Conservation (phyloP, 1,139 yeast genomes). For the Waltiozyma sp. region DNA sequence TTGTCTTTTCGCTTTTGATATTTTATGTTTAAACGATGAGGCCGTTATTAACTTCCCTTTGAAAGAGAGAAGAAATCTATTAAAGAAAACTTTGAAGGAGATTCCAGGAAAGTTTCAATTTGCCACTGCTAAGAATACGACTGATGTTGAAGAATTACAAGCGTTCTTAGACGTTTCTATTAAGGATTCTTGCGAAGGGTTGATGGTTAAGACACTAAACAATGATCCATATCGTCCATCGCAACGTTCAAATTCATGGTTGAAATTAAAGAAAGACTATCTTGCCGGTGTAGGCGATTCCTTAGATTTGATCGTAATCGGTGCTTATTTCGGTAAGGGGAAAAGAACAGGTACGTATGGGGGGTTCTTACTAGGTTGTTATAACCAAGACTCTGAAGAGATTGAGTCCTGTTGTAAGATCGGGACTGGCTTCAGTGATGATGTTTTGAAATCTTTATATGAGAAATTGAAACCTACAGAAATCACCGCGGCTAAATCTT, state of each 20-base stretch:
- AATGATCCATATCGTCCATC: constrained; percentile 91
- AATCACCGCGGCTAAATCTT: constrained; percentile 54
- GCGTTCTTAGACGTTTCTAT: constrained; percentile 82
- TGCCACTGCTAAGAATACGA: constrained; percentile 67
- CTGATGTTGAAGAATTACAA: constrained; percentile 72
- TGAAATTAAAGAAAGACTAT: constrained; percentile 88
- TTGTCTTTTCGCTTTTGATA: constrained; percentile 86
- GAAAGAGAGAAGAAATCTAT: constrained; percentile 52
- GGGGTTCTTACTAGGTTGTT: constrained; percentile 83
- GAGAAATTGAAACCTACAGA: constrained; percentile 60
- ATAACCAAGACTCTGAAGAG: constrained; percentile 83
- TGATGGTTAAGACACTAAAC: constrained; percentile 85
- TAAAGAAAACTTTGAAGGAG: constrained; percentile 45
- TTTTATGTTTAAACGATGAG: constrained; percentile 61
- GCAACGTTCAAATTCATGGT: constrained; percentile 90
- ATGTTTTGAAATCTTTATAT: constrained; percentile 51
- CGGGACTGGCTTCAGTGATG: constrained; percentile 96
- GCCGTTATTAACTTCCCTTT: constrained; percentile 61
- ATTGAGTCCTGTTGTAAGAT: constrained; percentile 93
- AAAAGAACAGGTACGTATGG: constrained; percentile 94
- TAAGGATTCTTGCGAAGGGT: constrained; percentile 86
- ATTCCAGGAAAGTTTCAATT: constrained; percentile 73
- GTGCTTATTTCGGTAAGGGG: constrained; percentile 91
- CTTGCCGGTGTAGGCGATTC: constrained; percentile 94
- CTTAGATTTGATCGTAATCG: constrained; percentile 83